A percentile compares a stretch with the other conserved stretches of the same genome.
These are phyloP conservation scores for Murraya koenigii DNA, from an alignment of 345 rosid species.

Conservation along the genomic window DNA sequence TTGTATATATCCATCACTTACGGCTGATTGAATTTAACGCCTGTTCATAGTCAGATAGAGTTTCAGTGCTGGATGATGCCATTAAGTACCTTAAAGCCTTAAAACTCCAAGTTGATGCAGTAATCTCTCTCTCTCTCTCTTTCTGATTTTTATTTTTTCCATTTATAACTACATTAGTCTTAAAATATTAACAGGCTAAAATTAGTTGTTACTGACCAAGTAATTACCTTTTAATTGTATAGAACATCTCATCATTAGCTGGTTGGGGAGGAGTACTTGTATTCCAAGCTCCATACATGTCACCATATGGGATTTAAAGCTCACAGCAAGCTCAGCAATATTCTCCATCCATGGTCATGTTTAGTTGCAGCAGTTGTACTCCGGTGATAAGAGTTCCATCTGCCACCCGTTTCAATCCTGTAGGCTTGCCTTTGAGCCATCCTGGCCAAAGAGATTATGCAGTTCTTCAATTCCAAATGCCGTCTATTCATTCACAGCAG, in stretches of 20 bases:
- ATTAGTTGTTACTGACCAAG: no score
- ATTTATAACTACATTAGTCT: no score
- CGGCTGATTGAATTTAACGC: no score
- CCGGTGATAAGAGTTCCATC: background rate
- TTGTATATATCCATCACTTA: no score
- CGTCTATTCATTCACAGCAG: no score
- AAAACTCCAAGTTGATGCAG: constrained; percentile 20
- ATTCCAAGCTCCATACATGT: background rate
- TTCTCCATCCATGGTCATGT: background rate
- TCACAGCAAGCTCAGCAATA: background rate
- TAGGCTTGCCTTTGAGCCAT: no score
- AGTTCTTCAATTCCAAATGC: no score
- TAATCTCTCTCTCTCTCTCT: background rate
- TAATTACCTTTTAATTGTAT: no score
- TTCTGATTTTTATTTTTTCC: no score
- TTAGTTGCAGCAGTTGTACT: background rate
- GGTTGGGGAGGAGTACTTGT: background rate
- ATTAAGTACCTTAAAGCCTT: constrained; percentile 13
- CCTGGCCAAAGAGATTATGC: no score
- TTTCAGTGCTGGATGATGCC: constrained; percentile 25
- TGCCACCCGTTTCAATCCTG: background rate
- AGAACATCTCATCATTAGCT: background rate
- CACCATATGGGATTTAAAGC: background rate
- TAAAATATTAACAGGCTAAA: no score
- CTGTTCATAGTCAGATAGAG: constrained; percentile 15